Evolutionary conservation across 73 alveolate genomes (phyloP), one percentile per base, ranked within the genome.

Genomic region (Blepharisma japonicum): DNA sequence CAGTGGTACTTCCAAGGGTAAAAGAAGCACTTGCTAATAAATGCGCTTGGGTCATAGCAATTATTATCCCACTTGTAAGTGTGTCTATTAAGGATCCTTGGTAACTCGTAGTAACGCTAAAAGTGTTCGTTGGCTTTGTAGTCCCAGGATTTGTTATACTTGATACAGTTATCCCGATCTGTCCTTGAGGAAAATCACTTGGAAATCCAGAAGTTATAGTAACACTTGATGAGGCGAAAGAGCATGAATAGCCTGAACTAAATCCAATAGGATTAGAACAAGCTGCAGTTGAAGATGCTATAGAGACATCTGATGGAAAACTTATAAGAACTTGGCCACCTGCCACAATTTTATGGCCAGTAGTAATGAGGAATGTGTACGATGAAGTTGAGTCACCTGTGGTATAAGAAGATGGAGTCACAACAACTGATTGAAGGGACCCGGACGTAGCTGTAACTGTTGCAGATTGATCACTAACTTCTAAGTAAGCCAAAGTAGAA

Each of bases 391-490:
- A 20, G 5, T 61, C 74, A 18, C 74, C 74, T 25, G 74, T 61
- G 0, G 46, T 61, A 8, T 14, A 14, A 14, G 74, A 25, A 20
- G 18, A 14, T 2, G 39, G 23, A 18, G 50, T 18, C 23, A 61
- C 14, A 11, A 5, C 2, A 20, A 39, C 74, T 18, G 49, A 14
- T 61, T 11, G n/a, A n/a, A 61, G 23, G 11, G 38, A 8, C 4
- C 74, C 74, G 2, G 74, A 39, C 2, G 46, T 61, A 8, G 74
- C 74, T 61, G 74, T 61, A 5, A 61, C 14, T 18, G 74, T 61
- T n/a, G 18, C 38, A 14, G 14, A 25, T 8, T 14, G 14, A 25
- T 61, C 23, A 25, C 2, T 14, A 18, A 61, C n/a, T 20, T 14
- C 23, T 39, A 2, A n/a, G 23, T 61, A 61, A 61, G 0, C 42